These are phyloP conservation scores for Pythium graminicola DNA, from an alignment of 352 stramenopile species.

Conservation along the genomic window DNA sequence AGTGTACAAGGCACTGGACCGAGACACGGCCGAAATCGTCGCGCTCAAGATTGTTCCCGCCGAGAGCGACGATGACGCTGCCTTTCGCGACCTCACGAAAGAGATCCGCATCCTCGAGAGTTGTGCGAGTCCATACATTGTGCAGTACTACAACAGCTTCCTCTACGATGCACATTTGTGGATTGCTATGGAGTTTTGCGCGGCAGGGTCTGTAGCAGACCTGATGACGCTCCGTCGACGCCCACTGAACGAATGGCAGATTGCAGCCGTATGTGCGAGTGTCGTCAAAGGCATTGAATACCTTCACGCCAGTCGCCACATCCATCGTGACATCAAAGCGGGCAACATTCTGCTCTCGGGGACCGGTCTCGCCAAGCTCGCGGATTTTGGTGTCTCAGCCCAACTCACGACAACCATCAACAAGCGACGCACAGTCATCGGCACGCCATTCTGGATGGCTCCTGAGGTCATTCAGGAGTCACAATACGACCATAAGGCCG, in stretches of 20 bases:
- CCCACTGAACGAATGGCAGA: constrained; percentile 70
- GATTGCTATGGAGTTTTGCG: constrained; percentile 95
- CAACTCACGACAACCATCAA: constrained; percentile 87
- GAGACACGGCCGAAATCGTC: constrained; percentile 82
- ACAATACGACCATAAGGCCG: constrained; percentile 75
- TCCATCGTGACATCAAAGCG: constrained; percentile 80
- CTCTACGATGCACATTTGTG: constrained; percentile 78
- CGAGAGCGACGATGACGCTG: no score
- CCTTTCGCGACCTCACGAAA: constrained; percentile 81
- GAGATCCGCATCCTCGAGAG: constrained; percentile 89
- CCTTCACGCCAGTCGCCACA: constrained; percentile 79
- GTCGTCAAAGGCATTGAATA: constrained; percentile 75
- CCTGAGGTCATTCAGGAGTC: constrained; percentile 88
- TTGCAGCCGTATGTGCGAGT: constrained; percentile 78
- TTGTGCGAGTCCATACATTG: constrained; percentile 86
- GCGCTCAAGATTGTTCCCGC: constrained; percentile 78
- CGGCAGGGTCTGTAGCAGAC: constrained; percentile 87
- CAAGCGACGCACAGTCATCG: constrained; percentile 88
- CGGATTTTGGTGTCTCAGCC: constrained; percentile 88
- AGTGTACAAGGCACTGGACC: no score
- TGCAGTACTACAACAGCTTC: constrained; percentile 85
- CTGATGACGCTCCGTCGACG: constrained; percentile 47
- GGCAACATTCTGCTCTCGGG: constrained; percentile 78
- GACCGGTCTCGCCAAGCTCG: constrained; percentile 79
- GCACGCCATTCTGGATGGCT: constrained; percentile 90